Evolutionary conservation across 768 basidiomycete species (phyloP), one percentile per base, ranked within the genome.

Genomic region (Rhizopogon rudus): DNA sequence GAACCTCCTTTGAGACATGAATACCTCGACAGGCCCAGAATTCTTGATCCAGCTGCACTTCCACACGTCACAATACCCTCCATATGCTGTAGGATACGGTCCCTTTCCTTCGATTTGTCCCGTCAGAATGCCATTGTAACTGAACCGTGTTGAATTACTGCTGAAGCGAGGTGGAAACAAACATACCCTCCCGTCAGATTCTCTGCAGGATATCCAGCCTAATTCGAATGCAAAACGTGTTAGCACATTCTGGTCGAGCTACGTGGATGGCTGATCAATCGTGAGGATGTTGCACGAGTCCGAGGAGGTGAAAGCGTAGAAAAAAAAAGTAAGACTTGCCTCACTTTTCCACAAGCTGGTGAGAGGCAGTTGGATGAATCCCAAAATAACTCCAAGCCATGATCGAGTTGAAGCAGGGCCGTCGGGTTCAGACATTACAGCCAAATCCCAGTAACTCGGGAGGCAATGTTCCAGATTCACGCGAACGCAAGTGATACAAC

Each of bases 21-120:
- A 22, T 39, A 39, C 20, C 56, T 25, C 13, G 8, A 29, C 33
- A 39, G 28, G 16, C 22, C 58, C 54, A 2, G 49, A 54, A 45
- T 64, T 60, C 33, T 55, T 56, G 13, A 61, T 46, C 61, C 59
- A 65, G 39, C 57, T 65, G 13, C 57, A 58, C 45, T 51, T 58
- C 57, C 57, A 58, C 7, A 58, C 49, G 25, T 58, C 57, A 44
- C 46, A 45, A 37, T 48, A 57, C 22, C 44, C 54, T 31, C 56
- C 56, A 12, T 55, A 40, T 9, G 54, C 33, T 41, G 43, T 45
- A 13, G 57, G 49, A 40, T 51, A 56, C 3, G 55, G 12, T 22
- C 40, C 57, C 22, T 45, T 55, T 16, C 48, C 42, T 13, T 10
- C 29, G 25, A 57, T 39, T 39, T 57, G 41, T 22, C 37, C 54